Base-by-base conservation (phyloP, 2,329 filamentous ascomycete genomes). In the Fusarium sambucinum region DNA sequence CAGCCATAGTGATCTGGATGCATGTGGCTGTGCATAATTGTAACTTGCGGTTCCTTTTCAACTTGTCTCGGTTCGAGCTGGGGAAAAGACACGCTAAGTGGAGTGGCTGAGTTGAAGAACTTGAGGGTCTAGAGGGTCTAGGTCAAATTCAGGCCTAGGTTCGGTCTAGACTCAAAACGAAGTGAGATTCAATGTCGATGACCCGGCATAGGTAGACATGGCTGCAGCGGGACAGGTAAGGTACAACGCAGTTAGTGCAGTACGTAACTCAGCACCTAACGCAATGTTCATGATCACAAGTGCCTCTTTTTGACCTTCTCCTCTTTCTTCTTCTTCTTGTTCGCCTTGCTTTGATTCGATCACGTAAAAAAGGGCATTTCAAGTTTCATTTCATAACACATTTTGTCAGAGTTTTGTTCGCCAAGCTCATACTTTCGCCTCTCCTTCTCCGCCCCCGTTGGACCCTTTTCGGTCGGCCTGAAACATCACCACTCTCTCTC, bases 401-500 rank as follows among this genome's bases (percentile, higher is more conserved):
- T 37, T 44, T 27, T 46, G 46, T 46, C 27, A 64, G 46, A 52
- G 44, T 58, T 50, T 59, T 51, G 41, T 55, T 51, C 32, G 35
- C 35, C 37, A 61, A 59, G 23, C 33, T 25, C 6, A 12, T 38
- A 38, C 33, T 50, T 38, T 50, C 42, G 46, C 58, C 46, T 51
- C 52, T 53, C 37, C 25, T 48, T 47, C 64, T 48, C 44, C 14
- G 27, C 40, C 53, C 44, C 45, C 29, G 38, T 47, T 47, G 40
- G 46, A 60, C 41, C 59, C 59, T 65, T 60, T 57, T 64, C 21
- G 47, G 48, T 29, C 17, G 40, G 46, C 52, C 66, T 68, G 66
- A 68, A 69, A 68, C 66, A 68, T 69, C 61, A 69, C 41, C 53
- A 63, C 61, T 46, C 27, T 67, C 66, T 66, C 61, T 54, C 23